Evolutionary conservation across 768 basidiomycete species (phyloP), one percentile per base, ranked within the genome.

Genomic region (Coprinopsis cinerea): DNA sequence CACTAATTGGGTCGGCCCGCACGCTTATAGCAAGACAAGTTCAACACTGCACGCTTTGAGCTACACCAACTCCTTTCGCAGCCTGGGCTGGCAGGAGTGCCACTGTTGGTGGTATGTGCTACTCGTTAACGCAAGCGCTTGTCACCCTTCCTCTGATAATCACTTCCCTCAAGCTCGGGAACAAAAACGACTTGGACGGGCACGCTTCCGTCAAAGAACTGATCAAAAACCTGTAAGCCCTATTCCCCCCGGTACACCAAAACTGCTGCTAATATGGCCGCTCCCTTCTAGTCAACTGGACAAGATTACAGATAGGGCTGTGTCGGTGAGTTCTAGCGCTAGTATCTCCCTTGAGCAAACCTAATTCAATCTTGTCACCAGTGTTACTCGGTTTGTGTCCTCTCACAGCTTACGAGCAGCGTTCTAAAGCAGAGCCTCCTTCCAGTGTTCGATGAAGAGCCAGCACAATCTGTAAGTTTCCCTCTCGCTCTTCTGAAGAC

Each of bases 371-470:
- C 34, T 6, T 5, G 24, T 34, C 14, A 11, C 2, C 52, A 90
- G 87, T 90, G 88, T 58, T 91, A 90, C 61, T 90, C 88, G 55
- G 88, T 89, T 66, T 51, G 81, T 57, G 10, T n/a, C 44, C 26
- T 28, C 28, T 39, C 41, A 44, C 7, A 22, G 18, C 25, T 25
- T 35, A n/a, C 32, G 10, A 43, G 30, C 22, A 34, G 35, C 20
- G 47, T 37, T 27, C 41, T 43, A 23, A 44, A 51, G 51, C 28
- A 52, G 53, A 34, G 39, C 26, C 30, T 45, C 42, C 20, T 40
- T 42, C 0, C 57, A 96, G 93, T 95, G 92, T 64, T 96, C 92
- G 2, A 94, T 95, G 86, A 94, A 93, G 67, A 93, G 84, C 60
- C 88, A 90, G 65, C 92, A 96, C 65, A 96, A 96, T 62, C 70